These are phyloP conservation scores for Coemansia biformis DNA, from an alignment of 192 early-diverging fungal genomes.

Conservation along the genomic window DNA sequence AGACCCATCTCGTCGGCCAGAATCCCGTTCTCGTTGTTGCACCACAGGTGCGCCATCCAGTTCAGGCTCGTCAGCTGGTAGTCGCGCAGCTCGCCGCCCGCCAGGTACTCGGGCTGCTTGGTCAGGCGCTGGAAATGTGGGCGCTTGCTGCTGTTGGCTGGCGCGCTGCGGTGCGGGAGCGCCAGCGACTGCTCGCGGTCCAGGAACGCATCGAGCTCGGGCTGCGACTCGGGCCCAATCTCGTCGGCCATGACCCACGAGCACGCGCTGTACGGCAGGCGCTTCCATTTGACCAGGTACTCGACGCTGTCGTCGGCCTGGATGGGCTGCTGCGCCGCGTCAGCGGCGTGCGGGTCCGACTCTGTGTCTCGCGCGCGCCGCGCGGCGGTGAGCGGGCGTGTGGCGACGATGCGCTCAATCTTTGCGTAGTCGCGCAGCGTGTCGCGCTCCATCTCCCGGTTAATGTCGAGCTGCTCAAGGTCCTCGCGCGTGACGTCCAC, in stretches of 20 bases:
- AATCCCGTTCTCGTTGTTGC: conserved; percentile 92
- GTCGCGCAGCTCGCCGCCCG: conserved; percentile 84
- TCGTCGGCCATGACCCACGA: conserved; percentile 82
- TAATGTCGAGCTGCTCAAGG: conserved; percentile 81
- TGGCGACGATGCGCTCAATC: conserved; percentile 85
- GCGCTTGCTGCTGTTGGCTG: conserved; percentile 53
- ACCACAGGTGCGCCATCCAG: conserved; percentile 97
- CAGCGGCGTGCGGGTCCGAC: conserved; percentile 4
- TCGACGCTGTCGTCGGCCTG: conserved; percentile 55
- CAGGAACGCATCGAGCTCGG: conserved; percentile 79
- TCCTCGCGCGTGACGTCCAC: conserved; percentile 77
- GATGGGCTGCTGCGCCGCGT: conserved; percentile 7
- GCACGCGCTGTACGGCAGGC: conserved; percentile 77
- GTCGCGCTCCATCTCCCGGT: conserved; percentile 72
- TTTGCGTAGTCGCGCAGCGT: conserved; percentile 76
- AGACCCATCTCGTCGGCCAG: conserved; percentile 94
- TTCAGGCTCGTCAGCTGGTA: conserved; percentile 94
- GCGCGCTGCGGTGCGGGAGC: conserved; percentile 67
- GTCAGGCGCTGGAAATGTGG: conserved; percentile 72
- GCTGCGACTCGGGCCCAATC: conserved; percentile 67
- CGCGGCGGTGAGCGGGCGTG: conserved; percentile 42
- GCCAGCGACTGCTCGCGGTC: conserved; percentile 67
- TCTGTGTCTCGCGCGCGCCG: conserved; percentile 36
- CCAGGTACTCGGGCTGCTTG: conserved; percentile 77
- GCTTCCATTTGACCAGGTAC: conserved; percentile 93